These are phyloP conservation scores for Seiridium cupressi DNA, from an alignment of 2,329 filamentous ascomycete genomes.

Conservation along the genomic window DNA sequence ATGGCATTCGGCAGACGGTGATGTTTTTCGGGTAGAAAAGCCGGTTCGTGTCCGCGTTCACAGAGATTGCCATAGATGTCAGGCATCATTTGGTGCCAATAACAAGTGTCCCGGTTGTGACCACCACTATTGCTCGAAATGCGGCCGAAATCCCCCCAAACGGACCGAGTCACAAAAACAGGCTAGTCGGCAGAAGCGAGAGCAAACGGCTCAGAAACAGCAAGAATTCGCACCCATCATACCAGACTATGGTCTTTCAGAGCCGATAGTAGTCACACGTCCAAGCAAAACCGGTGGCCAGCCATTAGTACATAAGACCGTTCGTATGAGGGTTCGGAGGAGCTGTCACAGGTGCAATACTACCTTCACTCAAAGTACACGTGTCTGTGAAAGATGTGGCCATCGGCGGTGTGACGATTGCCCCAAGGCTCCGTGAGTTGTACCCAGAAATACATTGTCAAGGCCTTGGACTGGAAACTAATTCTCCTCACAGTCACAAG, in stretches of 20 bases:
- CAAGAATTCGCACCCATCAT: constrained; percentile 55
- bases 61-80: constrained; percentile 78
- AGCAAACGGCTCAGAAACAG: constrained; percentile 49
- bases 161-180: constrained; percentile 55
- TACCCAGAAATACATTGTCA: neutral
- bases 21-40: constrained; percentile 67
- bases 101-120: constrained; percentile 76
- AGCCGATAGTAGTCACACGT: constrained; percentile 56
- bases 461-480: neutral
- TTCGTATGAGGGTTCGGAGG: constrained; percentile 70
- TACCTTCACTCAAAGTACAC: constrained; percentile 57
- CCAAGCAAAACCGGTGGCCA: constrained; percentile 66
- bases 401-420: constrained; percentile 79
- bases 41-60: constrained; percentile 76
- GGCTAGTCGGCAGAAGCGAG: constrained; percentile 50
- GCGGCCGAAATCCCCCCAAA: constrained; percentile 70
- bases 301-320: constrained; percentile 70
- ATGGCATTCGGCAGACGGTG: constrained; percentile 51
- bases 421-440: constrained; percentile 73
- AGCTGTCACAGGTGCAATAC: constrained; percentile 73
- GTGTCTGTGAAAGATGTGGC: constrained; percentile 63
- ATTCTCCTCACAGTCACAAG: constrained; percentile 49
- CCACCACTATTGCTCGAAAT: constrained; percentile 79
- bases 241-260: constrained; percentile 48
- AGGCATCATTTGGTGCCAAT: constrained; percentile 68